These are phyloP conservation scores for Alternaria sp. DNA, from an alignment of 2,329 filamentous ascomycete species.

Conservation along the genomic window DNA sequence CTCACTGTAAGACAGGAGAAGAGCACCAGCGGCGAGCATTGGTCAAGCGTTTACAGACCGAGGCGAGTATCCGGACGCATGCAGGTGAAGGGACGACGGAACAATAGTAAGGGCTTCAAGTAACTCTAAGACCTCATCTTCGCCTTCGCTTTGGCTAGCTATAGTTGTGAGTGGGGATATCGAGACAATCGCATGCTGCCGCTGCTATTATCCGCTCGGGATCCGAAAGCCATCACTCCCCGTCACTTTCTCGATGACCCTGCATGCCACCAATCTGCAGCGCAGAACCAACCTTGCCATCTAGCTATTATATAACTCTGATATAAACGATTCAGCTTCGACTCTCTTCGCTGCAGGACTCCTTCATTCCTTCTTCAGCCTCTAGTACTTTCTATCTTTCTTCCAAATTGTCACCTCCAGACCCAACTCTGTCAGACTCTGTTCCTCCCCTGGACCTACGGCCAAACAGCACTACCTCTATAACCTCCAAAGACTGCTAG, in stretches of 20 bases:
- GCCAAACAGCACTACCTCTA: neutral
- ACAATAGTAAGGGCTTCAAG: slow-evolving; percentile 30
- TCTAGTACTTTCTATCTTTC: neutral
- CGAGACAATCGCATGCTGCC: slow-evolving; percentile 6
- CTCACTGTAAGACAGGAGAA: slow-evolving; percentile 22
- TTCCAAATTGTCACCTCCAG: neutral
- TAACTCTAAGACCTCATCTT: slow-evolving; percentile 10
- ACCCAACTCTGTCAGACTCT: neutral
- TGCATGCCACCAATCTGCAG: slow-evolving; percentile 5
- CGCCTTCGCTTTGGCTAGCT: neutral
- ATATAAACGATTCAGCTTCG: neutral
- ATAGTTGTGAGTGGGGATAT: slow-evolving; percentile 12
- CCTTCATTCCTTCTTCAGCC: slow-evolving; percentile 8
- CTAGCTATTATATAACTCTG: slow-evolving; percentile 10
- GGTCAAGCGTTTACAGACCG: slow-evolving; percentile 8
- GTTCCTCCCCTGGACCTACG: neutral
- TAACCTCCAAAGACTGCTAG: neutral
- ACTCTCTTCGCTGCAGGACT: neutral
- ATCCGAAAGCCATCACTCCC: slow-evolving; percentile 11
- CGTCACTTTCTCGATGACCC: slow-evolving; percentile 9
- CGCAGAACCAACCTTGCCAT: neutral
- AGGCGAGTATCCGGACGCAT: slow-evolving; percentile 2
- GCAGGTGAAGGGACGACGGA: slow-evolving; percentile 17
- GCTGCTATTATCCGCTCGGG: slow-evolving; percentile 16
- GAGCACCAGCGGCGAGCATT: slow-evolving; percentile 4